These are phyloP conservation scores for Sarocladium kiliense DNA, from an alignment of 2,329 filamentous ascomycete species.

Conservation along the genomic window DNA sequence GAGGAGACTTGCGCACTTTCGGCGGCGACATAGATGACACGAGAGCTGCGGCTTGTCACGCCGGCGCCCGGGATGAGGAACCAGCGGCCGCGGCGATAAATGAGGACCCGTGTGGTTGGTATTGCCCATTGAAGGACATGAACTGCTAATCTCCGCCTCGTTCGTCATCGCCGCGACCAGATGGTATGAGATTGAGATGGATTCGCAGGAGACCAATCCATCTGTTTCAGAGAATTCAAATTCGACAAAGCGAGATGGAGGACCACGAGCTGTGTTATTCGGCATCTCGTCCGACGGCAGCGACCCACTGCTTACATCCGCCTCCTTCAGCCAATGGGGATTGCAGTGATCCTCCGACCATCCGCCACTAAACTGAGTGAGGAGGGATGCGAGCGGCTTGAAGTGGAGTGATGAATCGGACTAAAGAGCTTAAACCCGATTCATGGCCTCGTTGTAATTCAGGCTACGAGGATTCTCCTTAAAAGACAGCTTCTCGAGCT, in stretches of 20 bases:
- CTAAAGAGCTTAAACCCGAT: not conserved
- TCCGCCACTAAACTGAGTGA: not conserved
- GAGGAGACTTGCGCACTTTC: not conserved
- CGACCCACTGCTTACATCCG: not conserved
- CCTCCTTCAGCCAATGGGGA: not conserved
- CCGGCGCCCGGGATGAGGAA: not conserved
- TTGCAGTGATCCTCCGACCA: not conserved
- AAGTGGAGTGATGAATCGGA: not conserved
- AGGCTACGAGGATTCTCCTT: too few relatives aligned
- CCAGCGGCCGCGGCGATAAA: not conserved
- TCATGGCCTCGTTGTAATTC: too few relatives aligned
- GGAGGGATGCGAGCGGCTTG: not conserved
- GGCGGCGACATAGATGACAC: constrained; percentile 6
- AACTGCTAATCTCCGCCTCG: too few relatives aligned
- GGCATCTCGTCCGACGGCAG: not conserved
- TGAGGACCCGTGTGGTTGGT: not conserved
- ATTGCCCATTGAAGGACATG: too few relatives aligned
- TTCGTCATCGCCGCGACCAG: too few relatives aligned
- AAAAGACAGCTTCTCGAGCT: too few relatives aligned
- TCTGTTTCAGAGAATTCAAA: too few relatives aligned
- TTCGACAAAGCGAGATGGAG: too few relatives aligned
- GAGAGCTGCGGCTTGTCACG: constrained; percentile 9
- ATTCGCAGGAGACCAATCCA: too few relatives aligned
- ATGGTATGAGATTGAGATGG: too few relatives aligned
- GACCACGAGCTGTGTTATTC: not conserved